Base-by-base conservation (phyloP, 1,139 yeast genomes). In the Yamadazyma sp. region DNA sequence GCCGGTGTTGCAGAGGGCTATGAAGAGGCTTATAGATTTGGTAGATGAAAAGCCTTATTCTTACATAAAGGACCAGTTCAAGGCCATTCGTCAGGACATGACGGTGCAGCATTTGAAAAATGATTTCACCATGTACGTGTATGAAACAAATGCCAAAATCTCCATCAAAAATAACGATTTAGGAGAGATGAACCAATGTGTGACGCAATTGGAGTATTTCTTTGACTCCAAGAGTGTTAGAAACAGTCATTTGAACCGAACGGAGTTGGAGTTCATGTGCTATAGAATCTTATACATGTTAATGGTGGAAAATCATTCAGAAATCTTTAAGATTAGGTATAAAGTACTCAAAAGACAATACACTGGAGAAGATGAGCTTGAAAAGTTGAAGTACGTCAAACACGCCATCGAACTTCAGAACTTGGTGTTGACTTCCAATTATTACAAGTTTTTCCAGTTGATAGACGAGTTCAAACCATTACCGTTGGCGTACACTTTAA, bases 141-240 rank as follows among this genome's bases (percentile, higher is more conserved):
- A 92, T 59, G 95, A 88, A 59, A 74, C 80, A 2, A 95, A 92
- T 59, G 95, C 95, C 6, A 76, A 89, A 35, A 69, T 90, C n/a
- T 95, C 97, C 0, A 72, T 92, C 29, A 85, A 82, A 48, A 81
- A 84, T 54, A 73, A 78, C 34, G 98, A 92, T 59, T 62, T 90
- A 48, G 97, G 97, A 6, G 98, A 92, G 56, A 90, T 86, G 60
- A 92, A 92, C 60, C 97, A 92, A 57, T 92, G 98, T 57, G 95
- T 86, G 57, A 81, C 95, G 13, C 89, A 89, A 53, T 64, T 90
- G 35, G 80, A 78, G 46, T 69, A 76, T 30, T 61, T 86, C 18
- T 89, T 84, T 55, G 74, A 70, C 29, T 46, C 45, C 28, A 54
- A 51, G 34, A 41, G 52, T 15, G 42, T 38, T 20, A 35, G 43